Conservation (phyloP, 495 filamentous ascomycete species). For the Opeltia flavorubescens region DNA sequence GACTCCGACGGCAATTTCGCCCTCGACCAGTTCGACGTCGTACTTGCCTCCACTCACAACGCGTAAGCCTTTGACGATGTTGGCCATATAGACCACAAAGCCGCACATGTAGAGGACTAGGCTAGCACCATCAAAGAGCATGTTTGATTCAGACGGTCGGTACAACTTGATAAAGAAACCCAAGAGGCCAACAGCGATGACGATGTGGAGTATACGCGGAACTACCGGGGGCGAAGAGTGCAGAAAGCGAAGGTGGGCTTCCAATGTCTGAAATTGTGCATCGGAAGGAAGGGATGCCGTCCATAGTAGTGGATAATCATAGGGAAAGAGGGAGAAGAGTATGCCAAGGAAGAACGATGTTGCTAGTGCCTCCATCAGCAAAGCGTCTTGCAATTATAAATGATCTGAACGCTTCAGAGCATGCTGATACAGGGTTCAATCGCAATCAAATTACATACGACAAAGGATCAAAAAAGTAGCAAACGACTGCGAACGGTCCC, state of each 20-base stretch:
- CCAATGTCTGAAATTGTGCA: conserved; percentile 63
- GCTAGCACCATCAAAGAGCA: conserved; percentile 88
- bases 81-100: conserved; percentile 80
- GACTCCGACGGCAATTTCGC: conserved; percentile 25
- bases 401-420: neutral
- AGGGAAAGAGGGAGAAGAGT: conserved; percentile 92
- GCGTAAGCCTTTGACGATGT: conserved; percentile 85
- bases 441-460: conserved; percentile 44
- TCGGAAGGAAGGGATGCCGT: conserved; percentile 45
- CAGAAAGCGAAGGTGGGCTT: conserved; percentile 74
- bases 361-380: conserved; percentile 32
- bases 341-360: conserved; percentile 96
- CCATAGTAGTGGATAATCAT: conserved; percentile 97
- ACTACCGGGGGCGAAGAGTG: conserved; percentile 82
- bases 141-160: conserved; percentile 78
- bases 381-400: neutral
- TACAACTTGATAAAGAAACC: conserved; percentile 92
- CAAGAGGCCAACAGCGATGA: conserved; percentile 71
- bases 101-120: conserved; percentile 87
- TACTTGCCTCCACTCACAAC: conserved; percentile 49
- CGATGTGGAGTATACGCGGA: conserved; percentile 83
- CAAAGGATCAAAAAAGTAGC: conserved; percentile 94
- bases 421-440: neutral
- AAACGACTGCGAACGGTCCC: conserved; percentile 33
- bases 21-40: conserved; percentile 33